Evolutionary conservation across 2,329 filamentous ascomycete genomes (phyloP), one percentile per base, ranked within the genome.

Genomic region (Penicillium paneum): DNA sequence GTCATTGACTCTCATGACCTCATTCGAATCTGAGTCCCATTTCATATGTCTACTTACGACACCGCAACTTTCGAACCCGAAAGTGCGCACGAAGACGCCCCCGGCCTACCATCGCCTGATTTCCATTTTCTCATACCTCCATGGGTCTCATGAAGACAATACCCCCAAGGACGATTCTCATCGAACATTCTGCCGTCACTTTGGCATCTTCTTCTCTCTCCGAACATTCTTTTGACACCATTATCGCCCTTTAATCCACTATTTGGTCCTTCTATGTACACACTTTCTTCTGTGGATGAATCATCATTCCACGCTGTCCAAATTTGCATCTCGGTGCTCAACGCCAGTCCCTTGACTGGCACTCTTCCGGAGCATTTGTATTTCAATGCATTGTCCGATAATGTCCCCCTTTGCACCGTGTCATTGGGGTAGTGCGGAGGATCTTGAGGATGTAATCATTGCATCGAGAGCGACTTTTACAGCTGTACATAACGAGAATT

Each of bases 401-500:
- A 46, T 49, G 43, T 47, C 36, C 42, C 40, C 44, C 29, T 28
- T 38, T 45, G 49, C 46, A 49, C 21, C 21, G 31, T 49, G 21
- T 41, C 49, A 35, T 39, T 40, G 55, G 36, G 43, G 29, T 35
- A 29, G n/a, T 52, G 53, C 34, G 41, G 54, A 46, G 29, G 51
- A 50, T 45, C 3, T 41, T 39, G 48, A 43, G 40, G 41, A 55
- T 49, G 21, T 40, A 53, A 62, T 54, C 21, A 48, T 52, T 36
- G 55, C 62, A 60, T 61, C 39, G 40, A 50, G 45, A 57, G 45
- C 54, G 62, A 52, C 60, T 52, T 51, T 54, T 64, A 64, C 68
- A 65, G 59, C 65, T 71, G 69, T 71, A 71, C 69, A 71, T 71
- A 70, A 31, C 35, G 59, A 58, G 55, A 55, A 58, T 50, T 34